phyloP scores from a whole-genome alignment of 345 rosid species.

The Rhizophora apiculata region DNA sequence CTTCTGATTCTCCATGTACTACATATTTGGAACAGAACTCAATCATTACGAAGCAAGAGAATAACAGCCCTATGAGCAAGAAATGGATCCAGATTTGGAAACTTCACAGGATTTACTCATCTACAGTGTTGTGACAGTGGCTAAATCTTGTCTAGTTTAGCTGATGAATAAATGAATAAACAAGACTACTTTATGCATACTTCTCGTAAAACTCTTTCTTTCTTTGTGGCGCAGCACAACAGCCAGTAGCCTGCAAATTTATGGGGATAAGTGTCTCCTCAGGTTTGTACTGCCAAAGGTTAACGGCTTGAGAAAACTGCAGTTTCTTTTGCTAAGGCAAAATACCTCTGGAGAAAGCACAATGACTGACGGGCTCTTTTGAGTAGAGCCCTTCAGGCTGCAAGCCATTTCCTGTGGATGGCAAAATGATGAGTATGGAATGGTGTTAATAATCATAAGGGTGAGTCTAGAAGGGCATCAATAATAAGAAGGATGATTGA shows the following conservation, averaged over 20 bases:
- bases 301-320: neutral
- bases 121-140: neutral
- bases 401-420: constrained; percentile 40
- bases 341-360: constrained; percentile 46
- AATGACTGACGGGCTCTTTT: constrained; percentile 35
- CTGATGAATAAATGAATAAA: neutral
- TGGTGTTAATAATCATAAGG: no score
- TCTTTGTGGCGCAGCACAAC: constrained; percentile 25
- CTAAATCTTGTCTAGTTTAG: neutral
- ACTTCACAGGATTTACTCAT: neutral
- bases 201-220: constrained; percentile 37
- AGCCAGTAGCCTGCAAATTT: constrained; percentile 44
- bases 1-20: neutral
- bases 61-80: neutral
- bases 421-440: neutral
- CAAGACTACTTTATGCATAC: constrained; percentile 34
- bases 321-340: constrained; percentile 6
- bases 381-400: constrained; percentile 32
- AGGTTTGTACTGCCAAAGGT: neutral
- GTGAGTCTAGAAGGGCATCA: no score
- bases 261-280: constrained; percentile 6
- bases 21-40: neutral
- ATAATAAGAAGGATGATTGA: no score
- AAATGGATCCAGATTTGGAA: neutral
- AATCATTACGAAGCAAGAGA: neutral